phyloP scores from a whole-genome alignment of 495 filamentous ascomycete genomes.

The Hypoxylon subgilvum region DNA sequence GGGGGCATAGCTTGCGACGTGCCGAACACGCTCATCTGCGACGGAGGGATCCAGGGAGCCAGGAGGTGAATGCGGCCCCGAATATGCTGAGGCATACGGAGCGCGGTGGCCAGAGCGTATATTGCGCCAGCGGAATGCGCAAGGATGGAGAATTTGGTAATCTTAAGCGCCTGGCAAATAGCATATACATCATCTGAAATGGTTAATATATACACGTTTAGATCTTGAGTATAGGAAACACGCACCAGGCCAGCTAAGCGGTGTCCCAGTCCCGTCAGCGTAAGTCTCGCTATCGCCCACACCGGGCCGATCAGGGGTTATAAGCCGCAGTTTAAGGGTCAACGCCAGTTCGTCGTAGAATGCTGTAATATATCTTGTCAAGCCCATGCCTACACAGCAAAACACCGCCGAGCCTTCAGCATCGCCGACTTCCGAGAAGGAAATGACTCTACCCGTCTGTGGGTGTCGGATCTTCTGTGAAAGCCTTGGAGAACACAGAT shows the following conservation, averaged over 20 bases:
- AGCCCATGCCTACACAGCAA: conserved; percentile 96
- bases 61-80: conserved; percentile 93
- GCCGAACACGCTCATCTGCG: conserved; percentile 86
- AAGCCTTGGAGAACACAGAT: conserved; percentile 79
- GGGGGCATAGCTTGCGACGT: conserved; percentile 76
- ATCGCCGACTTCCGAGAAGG: conserved; percentile 96
- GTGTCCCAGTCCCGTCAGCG: conserved; percentile 77
- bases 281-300: conserved; percentile 91
- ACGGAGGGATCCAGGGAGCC: conserved; percentile 97
- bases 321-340: conserved; percentile 84
- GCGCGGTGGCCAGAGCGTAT: conserved; percentile 93
- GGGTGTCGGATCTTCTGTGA: conserved; percentile 87
- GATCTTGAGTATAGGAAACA: conserved; percentile 4
- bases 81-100: conserved; percentile 95
- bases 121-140: conserved; percentile 98
- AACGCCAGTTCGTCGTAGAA: conserved; percentile 97
- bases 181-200: conserved; percentile 86
- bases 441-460: conserved; percentile 83
- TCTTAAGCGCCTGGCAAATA: conserved; percentile 89
- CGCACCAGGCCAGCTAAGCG: conserved; percentile 92
- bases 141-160: conserved; percentile 95
- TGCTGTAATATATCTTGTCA: conserved; percentile 93
- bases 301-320: conserved; percentile 92
- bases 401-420: conserved; percentile 90
- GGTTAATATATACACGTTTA: conserved; percentile 26